phyloP scores from a whole-genome alignment of 2,329 filamentous ascomycete species.

The Tolypocladium sp. region DNA sequence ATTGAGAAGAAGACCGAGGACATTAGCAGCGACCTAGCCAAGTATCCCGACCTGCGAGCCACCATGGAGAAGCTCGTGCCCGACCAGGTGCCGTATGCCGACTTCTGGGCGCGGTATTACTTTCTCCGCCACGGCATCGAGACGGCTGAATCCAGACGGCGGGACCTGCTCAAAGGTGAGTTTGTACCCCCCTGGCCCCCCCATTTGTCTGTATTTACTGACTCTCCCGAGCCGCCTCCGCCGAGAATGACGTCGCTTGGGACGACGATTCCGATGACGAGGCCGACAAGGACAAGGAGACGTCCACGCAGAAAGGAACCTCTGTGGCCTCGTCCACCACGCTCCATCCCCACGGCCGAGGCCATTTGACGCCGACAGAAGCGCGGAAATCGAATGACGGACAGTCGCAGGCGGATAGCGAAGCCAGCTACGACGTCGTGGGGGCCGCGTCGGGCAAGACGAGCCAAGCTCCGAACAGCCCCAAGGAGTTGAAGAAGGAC shows the following conservation, averaged over 20 bases:
- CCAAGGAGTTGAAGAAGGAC: constrained; percentile 44
- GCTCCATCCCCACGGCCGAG: constrained; percentile 42
- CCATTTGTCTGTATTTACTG: background rate
- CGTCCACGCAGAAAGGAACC: constrained; percentile 22
- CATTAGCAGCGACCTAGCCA: constrained; percentile 73
- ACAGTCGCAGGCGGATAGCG: constrained; percentile 84
- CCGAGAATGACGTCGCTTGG: constrained; percentile 64
- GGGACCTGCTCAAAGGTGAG: constrained; percentile 84
- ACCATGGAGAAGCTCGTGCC: constrained; percentile 98
- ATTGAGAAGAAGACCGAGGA: constrained; percentile 76
- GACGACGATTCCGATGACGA: constrained; percentile 60
- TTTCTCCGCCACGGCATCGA: constrained; percentile 89
- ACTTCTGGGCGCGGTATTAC: constrained; percentile 94
- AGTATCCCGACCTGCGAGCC: constrained; percentile 72
- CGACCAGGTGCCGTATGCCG: constrained; percentile 75
- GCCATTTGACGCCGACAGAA: constrained; percentile 51
- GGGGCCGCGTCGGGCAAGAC: constrained; percentile 65
- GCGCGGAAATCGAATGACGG: constrained; percentile 74
- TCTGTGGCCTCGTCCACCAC: constrained; percentile 52
- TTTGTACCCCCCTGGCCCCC: constrained; percentile 5
- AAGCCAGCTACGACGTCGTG: constrained; percentile 92
- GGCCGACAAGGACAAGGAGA: constrained; percentile 17
- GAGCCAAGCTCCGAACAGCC: constrained; percentile 66
- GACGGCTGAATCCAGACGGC: constrained; percentile 79
- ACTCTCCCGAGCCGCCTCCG: constrained; percentile 45